These are phyloP conservation scores for Hypsizygus marmoreus DNA, from an alignment of 768 basidiomycete species.

Conservation along the genomic window DNA sequence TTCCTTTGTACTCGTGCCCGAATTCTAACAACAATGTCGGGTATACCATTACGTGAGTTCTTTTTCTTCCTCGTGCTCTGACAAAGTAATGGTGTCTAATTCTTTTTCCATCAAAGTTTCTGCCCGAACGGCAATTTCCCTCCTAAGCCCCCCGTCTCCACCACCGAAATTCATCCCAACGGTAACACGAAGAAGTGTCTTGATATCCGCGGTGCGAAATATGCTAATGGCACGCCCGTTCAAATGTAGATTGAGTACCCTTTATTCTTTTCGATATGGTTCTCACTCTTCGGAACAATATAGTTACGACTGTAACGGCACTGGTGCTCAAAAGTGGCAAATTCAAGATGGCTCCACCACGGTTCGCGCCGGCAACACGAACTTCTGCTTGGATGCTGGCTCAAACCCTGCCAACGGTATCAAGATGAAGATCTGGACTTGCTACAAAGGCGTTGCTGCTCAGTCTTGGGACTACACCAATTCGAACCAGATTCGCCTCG, in stretches of 20 bases:
- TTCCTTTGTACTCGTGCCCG: too few relatives aligned
- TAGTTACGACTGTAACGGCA: constrained; percentile 36
- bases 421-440: constrained; percentile 37
- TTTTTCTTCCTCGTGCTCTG: too few relatives aligned
- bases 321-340: constrained; percentile 31
- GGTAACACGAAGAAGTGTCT: constrained; percentile 26
- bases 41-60: too few relatives aligned
- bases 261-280: too few relatives aligned
- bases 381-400: constrained; percentile 38
- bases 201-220: constrained; percentile 28
- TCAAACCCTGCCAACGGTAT: constrained; percentile 31
- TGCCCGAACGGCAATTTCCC: constrained; percentile 27
- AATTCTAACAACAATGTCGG: too few relatives aligned
- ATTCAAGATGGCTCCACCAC: constrained; percentile 26
- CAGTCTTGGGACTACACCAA: constrained; percentile 34
- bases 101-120: constrained; percentile 25
- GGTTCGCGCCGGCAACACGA: constrained; percentile 30
- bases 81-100: too few relatives aligned
- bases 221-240: constrained; percentile 32
- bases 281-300: background rate
- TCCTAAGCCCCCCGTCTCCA: background rate
- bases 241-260: constrained; percentile 24
- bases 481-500: constrained; percentile 24
- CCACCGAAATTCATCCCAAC: constrained; percentile 25
- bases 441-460: constrained; percentile 32